Base-by-base conservation (phyloP, 176 grass and related monocot species). In the Pharus latifolius region DNA sequence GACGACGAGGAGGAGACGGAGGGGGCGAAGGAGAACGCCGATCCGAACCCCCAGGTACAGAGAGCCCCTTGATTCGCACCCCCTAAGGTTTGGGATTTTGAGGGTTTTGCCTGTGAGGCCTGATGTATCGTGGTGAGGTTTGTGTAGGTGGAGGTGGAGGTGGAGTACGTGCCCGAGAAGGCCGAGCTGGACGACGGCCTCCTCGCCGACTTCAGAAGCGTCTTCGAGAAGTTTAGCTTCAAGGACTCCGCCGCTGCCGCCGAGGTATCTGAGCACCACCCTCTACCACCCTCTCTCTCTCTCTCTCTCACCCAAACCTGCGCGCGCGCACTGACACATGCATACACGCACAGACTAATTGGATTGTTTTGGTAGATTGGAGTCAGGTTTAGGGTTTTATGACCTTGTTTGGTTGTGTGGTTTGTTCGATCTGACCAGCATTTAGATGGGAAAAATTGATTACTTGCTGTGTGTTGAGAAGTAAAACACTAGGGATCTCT, bases 201-300 rank as follows among this genome's bases (percentile, higher is more conserved):
- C 3, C 77, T 93, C 12, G 89, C 86, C 27, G 88, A 87, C 40
- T 96, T 92, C 44, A 92, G 84, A 78, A 73, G 49, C 63, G 78
- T 93, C 45, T 85, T 98, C 31, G 94, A 90, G 18, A 98, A 93
- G 65, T 98, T 98, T 56, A 83, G 78, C 74, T 93, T 98, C 89
- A 90, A 70, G 65, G 89, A 91, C 34, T 17, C 80, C 49, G 30
- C 68, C 25, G 77, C 65, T 0, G 49, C 17, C 6, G 63, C 62
- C 60, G 86, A 93, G 83, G 90, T 84, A 61, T 48, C 16, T 1
- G 45, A 10, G 19, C 50, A 29, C 23, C 57, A 30, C 17, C 16
- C 11, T 42, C 5, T 26, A 2, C 20, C 10, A 16, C 33, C 49
- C 17, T 37, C 19, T 37, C 17, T 60, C 2, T 22, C 1, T 14